Percentiles rank a stretch among this genome's conserved stretches.
Evolutionary conservation across 2,329 filamentous ascomycete genomes (phyloP).

Genomic region (Metarhizium guizhouense): DNA sequence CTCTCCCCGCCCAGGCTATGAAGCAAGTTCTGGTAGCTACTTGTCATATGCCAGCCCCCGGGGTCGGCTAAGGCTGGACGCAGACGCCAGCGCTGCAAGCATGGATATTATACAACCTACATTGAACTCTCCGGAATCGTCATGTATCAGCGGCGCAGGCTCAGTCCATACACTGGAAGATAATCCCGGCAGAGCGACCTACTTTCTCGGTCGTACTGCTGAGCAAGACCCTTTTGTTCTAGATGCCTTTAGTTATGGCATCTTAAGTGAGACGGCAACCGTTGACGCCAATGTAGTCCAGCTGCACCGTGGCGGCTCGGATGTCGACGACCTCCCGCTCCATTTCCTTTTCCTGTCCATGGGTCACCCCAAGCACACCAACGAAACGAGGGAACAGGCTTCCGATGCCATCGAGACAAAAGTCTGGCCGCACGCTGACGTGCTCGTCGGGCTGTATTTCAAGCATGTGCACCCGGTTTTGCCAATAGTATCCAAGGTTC

Average conservation of each 20-base stretch:
- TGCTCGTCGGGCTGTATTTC: conserved; percentile 35
- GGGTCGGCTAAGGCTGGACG: conserved; percentile 1
- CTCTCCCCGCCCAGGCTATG: conserved; percentile 1
- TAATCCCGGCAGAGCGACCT: conserved; percentile 30
- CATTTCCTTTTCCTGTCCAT: conserved; percentile 37
- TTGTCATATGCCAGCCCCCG: conserved; percentile 1
- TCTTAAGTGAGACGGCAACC: conserved; percentile 34
- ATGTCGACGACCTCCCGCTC: conserved; percentile 28
- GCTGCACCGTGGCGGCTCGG: conserved; percentile 26
- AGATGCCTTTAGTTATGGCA: conserved; percentile 36
- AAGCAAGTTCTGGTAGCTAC: neutral
- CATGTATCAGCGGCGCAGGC: neutral
- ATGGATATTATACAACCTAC: conserved; percentile 8
- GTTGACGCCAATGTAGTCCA: conserved; percentile 36
- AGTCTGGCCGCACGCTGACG: conserved; percentile 29
- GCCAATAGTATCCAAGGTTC: conserved; percentile 33
- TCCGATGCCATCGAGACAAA: conserved; percentile 33
- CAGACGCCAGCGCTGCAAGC: conserved; percentile 1
- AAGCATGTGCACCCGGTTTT: conserved; percentile 34
- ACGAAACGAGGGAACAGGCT: conserved; percentile 25
- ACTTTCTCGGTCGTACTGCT: conserved; percentile 33
- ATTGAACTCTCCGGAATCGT: conserved; percentile 7
- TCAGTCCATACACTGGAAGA: conserved; percentile 31
- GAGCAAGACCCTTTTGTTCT: conserved; percentile 39
- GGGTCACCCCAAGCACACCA: conserved; percentile 33